phyloP scores from a whole-genome alignment of 2,329 filamentous ascomycete genomes.

The Pseudogymnoascus sp. region DNA sequence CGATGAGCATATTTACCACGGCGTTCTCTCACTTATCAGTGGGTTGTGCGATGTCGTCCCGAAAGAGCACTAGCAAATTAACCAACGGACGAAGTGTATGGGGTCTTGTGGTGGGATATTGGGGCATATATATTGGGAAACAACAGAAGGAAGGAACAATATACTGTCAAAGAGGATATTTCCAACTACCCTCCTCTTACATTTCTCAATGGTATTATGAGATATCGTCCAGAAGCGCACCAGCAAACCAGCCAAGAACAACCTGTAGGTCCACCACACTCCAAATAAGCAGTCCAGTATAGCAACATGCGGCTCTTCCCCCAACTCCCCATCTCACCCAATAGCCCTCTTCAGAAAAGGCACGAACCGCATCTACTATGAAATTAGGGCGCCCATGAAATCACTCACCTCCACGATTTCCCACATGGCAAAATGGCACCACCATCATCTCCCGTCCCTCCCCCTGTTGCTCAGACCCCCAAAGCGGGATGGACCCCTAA shows the following conservation, averaged over 20 bases:
- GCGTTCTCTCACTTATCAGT: too few relatives aligned
- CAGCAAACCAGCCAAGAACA: neutral
- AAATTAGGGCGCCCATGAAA: too few relatives aligned
- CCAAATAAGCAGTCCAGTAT: neutral
- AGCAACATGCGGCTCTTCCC: neutral
- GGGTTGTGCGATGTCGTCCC: neutral
- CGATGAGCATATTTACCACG: neutral
- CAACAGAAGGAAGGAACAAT: neutral
- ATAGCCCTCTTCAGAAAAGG: too few relatives aligned
- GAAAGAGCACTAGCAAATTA: neutral
- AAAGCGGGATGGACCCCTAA: too few relatives aligned
- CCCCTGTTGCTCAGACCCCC: too few relatives aligned
- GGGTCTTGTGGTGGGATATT: neutral
- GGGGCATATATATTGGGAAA: neutral
- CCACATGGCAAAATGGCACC: too few relatives aligned
- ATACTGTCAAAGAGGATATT: neutral
- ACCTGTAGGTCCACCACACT: neutral
- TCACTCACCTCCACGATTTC: too few relatives aligned
- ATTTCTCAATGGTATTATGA: too few relatives aligned
- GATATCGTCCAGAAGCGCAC: neutral
- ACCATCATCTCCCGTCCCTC: too few relatives aligned
- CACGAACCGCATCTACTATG: too few relatives aligned
- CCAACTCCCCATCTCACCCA: neutral
- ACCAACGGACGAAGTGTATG: neutral
- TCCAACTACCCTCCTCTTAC: neutral